Evolutionary conservation across 2,329 filamentous ascomycete genomes (phyloP).

Genomic region (Dendryphion nanum): DNA sequence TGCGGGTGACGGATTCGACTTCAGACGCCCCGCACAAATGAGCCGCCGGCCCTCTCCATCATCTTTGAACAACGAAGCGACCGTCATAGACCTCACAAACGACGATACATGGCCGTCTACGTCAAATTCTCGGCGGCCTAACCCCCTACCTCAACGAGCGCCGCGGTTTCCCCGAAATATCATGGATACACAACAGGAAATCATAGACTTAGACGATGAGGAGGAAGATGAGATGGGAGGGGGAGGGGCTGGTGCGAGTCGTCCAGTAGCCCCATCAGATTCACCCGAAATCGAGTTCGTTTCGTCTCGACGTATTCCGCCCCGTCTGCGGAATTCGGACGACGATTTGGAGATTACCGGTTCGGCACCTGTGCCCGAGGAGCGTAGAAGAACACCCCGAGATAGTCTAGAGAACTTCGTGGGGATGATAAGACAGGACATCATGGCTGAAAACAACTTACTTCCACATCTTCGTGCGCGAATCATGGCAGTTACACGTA

Average conservation of each 20-base stretch:
- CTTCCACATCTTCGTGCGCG: too few species aligned
- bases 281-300: slow-evolving; percentile 53
- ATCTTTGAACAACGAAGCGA: slow-evolving; percentile 2
- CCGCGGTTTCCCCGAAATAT: slow-evolving; percentile 44
- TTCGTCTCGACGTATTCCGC: slow-evolving; percentile 28
- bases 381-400: slow-evolving; percentile 17
- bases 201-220: slow-evolving; percentile 44
- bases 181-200: too few species aligned
- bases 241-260: too few species aligned
- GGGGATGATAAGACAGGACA: too few species aligned
- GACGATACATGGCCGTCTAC: slow-evolving; percentile 22
- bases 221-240: too few species aligned
- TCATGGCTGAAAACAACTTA: too few species aligned
- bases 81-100: slow-evolving; percentile 40
- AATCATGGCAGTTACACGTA: not conserved
- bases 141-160: slow-evolving; percentile 33
- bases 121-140: slow-evolving; percentile 6
- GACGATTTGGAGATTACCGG: slow-evolving; percentile 33
- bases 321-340: slow-evolving; percentile 14
- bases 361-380: slow-evolving; percentile 20
- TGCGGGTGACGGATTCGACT: slow-evolving; percentile 56
- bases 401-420: too few species aligned
- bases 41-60: slow-evolving; percentile 3
- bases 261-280: slow-evolving; percentile 8
- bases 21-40: slow-evolving; percentile 50